Percentiles rank a stretch among this genome's conserved stretches.
These are phyloP conservation scores for Smallanthus sonchifolius DNA, from an alignment of 129 eudicot species.

Conservation along the genomic window DNA sequence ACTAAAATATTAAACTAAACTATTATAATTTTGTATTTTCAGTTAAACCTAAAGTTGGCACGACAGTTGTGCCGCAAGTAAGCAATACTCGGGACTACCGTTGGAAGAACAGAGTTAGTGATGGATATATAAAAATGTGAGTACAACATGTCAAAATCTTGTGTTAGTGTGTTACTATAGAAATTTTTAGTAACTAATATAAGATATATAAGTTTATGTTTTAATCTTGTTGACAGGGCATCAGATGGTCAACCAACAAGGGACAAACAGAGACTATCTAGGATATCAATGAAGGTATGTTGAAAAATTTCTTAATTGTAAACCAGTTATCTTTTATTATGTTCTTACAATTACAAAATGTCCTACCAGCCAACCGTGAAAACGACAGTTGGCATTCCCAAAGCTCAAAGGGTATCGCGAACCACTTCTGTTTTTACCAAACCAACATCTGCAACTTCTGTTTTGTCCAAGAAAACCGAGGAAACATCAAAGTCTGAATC, in stretches of 20 bases:
- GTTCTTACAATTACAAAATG: not conserved
- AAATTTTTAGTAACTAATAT: not conserved
- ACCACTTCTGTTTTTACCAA: conserved; percentile 29
- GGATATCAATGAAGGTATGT: conserved; percentile 60
- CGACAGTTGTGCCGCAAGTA: conserved; percentile 34
- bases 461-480: conserved; percentile 39
- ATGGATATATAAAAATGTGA: conserved; percentile 39
- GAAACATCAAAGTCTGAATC: conserved; percentile 23
- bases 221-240: conserved; percentile 34
- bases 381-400: conserved; percentile 26
- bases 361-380: conserved; percentile 47
- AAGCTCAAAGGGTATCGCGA: conserved; percentile 33
- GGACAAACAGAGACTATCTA: conserved; percentile 30
- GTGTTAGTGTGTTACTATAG: not conserved
- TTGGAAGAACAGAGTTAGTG: conserved; percentile 47
- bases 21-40: conserved; percentile 10
- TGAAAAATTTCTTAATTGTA: not conserved
- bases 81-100: conserved; percentile 35
- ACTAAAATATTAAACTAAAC: not conserved
- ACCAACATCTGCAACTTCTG: conserved; percentile 23
- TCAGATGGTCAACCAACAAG: conserved; percentile 35
- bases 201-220: not conserved
- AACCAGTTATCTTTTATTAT: not conserved
- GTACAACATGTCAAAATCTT: conserved; percentile 17
- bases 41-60: conserved; percentile 53